Evolutionary conservation across 164 flowering plant species (phyloP), one percentile per base, ranked within the genome.

Genomic region (Stephania cephalantha): DNA sequence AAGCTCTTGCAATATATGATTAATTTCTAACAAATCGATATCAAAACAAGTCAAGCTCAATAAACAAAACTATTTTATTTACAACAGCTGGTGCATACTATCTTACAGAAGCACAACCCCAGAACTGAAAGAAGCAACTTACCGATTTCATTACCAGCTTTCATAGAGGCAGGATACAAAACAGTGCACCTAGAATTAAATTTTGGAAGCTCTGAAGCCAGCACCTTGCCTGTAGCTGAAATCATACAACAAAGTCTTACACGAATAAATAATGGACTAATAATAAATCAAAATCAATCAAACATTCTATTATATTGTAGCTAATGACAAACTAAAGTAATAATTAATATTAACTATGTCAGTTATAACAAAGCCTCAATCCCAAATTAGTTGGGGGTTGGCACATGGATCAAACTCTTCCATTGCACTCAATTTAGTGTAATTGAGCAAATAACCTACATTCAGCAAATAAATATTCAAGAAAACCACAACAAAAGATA

Each of bases 111-210:
- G 29, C 29, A 29, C 12, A 48, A 53, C 20, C 8, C 46, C 8
- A 10, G 50, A 48, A 17, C 18, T n/a, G 31, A 66, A 45, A 46
- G 17, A 7, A 68, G 13, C 31, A 20, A 79, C 87, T 71, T 82
- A 95, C 99, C 99, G 73, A 95, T 93, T 67, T 93, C 99, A 85
- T 71, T 83, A 79, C 97, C 82, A 82, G 99, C 98, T 85, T 90
- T 95, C 58, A 78, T 76, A 69, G 99, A 95, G 79, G 99, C 95
- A 73, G 98, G 99, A 82, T 93, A 95, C 73, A 95, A 81, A 66
- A 91, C 99, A 67, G 82, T 85, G 85, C 91, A 88, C 70, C 72
- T 87, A 73, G 65, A 71, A 66, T 85, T 87, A 78, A 53, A 11
- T 74, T 84, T 86, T 63, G 99, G 99, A 77, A 95, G 99, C 85